A percentile compares a stretch with the other conserved stretches of the same genome.
These are phyloP conservation scores for Alternaria brassicae DNA, from an alignment of 2,329 filamentous ascomycete species.

Conservation along the genomic window DNA sequence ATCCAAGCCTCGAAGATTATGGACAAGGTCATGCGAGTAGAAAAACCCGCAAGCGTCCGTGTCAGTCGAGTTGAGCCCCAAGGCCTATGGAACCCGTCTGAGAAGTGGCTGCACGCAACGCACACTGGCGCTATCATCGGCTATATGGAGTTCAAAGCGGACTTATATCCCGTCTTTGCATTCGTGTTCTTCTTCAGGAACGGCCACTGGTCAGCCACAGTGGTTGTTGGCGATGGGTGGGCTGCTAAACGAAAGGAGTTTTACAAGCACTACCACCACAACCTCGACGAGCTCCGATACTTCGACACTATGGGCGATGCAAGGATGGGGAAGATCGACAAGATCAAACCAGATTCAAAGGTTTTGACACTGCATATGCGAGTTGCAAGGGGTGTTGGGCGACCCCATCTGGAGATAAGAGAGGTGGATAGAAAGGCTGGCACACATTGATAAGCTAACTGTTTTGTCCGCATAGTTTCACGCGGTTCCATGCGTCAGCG, in stretches of 20 bases:
- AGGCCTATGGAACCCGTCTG: slow-evolving; percentile 4
- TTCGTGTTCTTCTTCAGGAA: slow-evolving; percentile 11
- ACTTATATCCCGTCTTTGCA: neutral
- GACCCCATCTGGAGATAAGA: slow-evolving; percentile 3
- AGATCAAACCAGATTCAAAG: neutral
- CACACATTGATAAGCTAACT: neutral
- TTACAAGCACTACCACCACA: slow-evolving; percentile 6
- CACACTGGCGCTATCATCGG: slow-evolving; percentile 8
- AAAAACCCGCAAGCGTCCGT: neutral
- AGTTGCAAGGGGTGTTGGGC: neutral
- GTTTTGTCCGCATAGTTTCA: neutral
- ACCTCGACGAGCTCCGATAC: slow-evolving; percentile 1
- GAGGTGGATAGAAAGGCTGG: neutral
- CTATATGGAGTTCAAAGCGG: slow-evolving; percentile 7
- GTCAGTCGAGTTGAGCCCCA: slow-evolving; percentile 5
- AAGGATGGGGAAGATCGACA: neutral
- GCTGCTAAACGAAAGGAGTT: neutral
- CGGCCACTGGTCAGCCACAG: slow-evolving; percentile 5
- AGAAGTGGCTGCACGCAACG: slow-evolving; percentile 2
- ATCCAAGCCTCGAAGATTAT: neutral
- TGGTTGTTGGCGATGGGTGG: slow-evolving; percentile 4
- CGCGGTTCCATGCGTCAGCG: neutral
- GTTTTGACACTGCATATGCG: slow-evolving; percentile 3
- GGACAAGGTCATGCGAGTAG: slow-evolving; percentile 1
- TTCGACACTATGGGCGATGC: slow-evolving; percentile 4